Base-by-base conservation (phyloP, 495 filamentous ascomycete species). In the Penicillium alfredii region DNA sequence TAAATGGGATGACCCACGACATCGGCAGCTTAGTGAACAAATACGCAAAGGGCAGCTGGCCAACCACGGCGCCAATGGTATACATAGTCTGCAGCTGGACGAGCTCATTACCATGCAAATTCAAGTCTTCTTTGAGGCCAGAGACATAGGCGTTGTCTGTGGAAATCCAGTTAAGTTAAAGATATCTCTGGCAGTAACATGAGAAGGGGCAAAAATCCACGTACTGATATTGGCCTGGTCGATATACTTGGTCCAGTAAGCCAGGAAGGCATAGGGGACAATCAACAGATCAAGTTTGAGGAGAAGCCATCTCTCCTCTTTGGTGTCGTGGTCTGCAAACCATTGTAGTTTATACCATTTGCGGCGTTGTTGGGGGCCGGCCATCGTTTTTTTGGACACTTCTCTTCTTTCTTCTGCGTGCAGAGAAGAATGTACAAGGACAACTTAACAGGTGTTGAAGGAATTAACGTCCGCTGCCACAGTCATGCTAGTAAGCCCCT, bases 1-100 rank as follows among this genome's bases (percentile, higher is more conserved):
- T 32, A 16, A 59, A 55, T 11, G 69, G 69, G 21, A 73, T 64
- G 2, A 71, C 36, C 55, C 60, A 68, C 38, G 52, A 56, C 62
- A 72, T 71, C 2, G 68, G 70, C 6, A 73, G 28, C 28, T 60
- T 59, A 28, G 65, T 69, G 50, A 76, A 72, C 11, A 76, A 45
- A 46, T 66, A 73, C 15, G 61, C 54, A 46, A 72, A 72, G 4
- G 70, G 72, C 13, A 76, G 44, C 44, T 72, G 72, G 22, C 68
- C 68, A 1, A 71, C 25, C 11, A 73, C 70, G 8, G 65, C 65
- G n/a, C 72, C 72, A 26, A 76, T 44, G 9, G 63, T 69, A 45
- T 71, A 74, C 30, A 70, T 53, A 1, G 66, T 72, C 33, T 70
- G 64, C 4, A 71, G 56, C 14, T 69, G 56, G 11, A 70, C 60